Percentiles rank a stretch among this genome's conserved stretches.
Evolutionary conservation across 148 eudicot genomes (phyloP).

Genomic region (Chenopodium berlandieri): DNA sequence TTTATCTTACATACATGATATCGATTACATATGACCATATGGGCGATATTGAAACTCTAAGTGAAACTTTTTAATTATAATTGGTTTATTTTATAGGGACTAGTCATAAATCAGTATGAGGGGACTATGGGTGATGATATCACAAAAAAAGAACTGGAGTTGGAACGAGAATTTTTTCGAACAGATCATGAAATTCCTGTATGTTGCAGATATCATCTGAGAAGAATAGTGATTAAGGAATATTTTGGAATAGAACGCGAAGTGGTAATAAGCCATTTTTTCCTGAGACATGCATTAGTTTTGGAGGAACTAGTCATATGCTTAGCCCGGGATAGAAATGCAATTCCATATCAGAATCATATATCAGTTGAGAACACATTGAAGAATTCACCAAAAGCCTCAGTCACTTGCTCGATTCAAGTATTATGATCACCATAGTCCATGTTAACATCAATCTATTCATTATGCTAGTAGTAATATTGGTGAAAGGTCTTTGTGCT

Average conservation of each 20-base stretch:
- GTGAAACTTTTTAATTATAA: no score
- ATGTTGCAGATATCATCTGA: neutral
- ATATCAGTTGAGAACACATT: neutral
- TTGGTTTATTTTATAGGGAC: neutral
- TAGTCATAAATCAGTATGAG: no score
- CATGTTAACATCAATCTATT: neutral
- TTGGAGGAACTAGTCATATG: neutral
- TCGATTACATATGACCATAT: neutral
- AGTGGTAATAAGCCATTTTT: neutral
- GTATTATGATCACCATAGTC: neutral
- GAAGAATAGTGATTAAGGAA: neutral
- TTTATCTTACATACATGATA: neutral
- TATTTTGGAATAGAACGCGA: neutral
- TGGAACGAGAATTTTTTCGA: neutral
- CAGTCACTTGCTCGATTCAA: neutral
- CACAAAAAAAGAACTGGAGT: neutral
- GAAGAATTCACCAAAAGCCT: conserved; percentile 1
- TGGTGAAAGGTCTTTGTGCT: no score
- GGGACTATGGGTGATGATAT: no score
- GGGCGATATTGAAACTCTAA: neutral
- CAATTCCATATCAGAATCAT: neutral
- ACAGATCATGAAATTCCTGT: neutral
- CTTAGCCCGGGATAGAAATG: no score
- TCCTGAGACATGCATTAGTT: conserved; percentile 5
- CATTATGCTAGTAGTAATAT: no score